Evolutionary conservation across 441 rosid genomes (phyloP), one percentile per base, ranked within the genome.

Genomic region (Populus trichocarpa): DNA sequence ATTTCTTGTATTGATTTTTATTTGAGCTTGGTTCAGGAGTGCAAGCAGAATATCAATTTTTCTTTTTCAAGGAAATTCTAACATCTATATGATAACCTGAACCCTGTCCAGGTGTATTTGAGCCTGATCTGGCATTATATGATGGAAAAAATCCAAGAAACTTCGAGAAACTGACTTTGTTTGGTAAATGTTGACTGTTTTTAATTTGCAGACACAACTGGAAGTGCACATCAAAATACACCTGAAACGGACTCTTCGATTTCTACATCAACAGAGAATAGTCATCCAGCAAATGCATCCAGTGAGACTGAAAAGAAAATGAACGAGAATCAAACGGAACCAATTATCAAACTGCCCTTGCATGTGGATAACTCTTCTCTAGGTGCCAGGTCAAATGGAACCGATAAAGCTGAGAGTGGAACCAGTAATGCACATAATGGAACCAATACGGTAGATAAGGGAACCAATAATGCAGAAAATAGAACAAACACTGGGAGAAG

Each of bases 151-250:
- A 22, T 26, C 98, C 71, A 8, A 35, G 72, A 77, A 26, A 71
- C 30, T 70, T 70, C 70, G 72, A 36, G 75, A 59, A 78, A 76
- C 79, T 69, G 75, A 74, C 32, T 74, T 36, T 80, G 65, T 50
- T 40, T 65, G 77, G 70, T 74, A 59, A 75, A 65, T 74, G 46
- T 79, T 85, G 84, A 74, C 85, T 76, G 66, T 63, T 11, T 61
- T 81, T 66, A 26, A 67, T 80, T 77, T 85, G 84, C 85, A 92
- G 99, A 88, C 79, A 77, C 30, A 74, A 80, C 88, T 68, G 83
- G 81, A 78, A 83, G 12, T 63, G 71, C 65, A n/a, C 79, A 90
- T 78, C 83, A 83, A 83, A 85, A 86, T 78, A 64, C 86, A 64
- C 82, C 89, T 75, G 77, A 83, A 83, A 83, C 88, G 72, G 88